Evolutionary conservation across 495 filamentous ascomycete genomes (phyloP).

Genomic region (Hyaloscypha bicolor): DNA sequence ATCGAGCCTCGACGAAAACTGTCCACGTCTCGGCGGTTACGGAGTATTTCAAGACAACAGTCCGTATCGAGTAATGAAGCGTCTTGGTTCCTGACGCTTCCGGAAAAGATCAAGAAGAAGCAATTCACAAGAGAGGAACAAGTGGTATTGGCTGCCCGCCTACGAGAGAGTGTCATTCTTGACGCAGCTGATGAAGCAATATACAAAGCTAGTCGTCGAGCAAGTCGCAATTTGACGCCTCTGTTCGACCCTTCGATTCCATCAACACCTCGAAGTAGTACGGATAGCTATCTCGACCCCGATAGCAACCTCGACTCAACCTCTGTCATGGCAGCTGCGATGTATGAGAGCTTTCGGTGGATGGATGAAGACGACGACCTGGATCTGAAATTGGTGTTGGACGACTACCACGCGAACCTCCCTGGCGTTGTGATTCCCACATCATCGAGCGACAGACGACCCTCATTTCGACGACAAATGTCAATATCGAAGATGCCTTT

Average conservation of each 20-base stretch:
- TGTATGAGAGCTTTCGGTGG: constrained; percentile 77
- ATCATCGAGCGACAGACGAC: constrained; percentile 43
- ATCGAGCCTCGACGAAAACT: constrained; percentile 31
- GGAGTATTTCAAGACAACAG: constrained; percentile 27
- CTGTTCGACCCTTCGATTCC: constrained; percentile 31
- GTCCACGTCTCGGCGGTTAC: constrained; percentile 25
- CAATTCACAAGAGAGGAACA: constrained; percentile 78
- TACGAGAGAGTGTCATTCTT: constrained; percentile 59
- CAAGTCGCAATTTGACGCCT: constrained; percentile 39
- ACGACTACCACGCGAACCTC: constrained; percentile 55
- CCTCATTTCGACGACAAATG: constrained; percentile 54
- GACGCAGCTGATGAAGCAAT: constrained; percentile 73
- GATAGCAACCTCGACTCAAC: constrained; percentile 25
- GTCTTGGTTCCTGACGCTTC: constrained; percentile 69
- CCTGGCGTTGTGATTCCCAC: constrained; percentile 39
- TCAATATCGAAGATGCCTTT: constrained; percentile 59
- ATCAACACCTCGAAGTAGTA: constrained; percentile 15
- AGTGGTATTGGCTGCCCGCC: constrained; percentile 56
- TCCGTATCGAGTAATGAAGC: constrained; percentile 51
- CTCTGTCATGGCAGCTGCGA: constrained; percentile 26
- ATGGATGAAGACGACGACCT: constrained; percentile 77
- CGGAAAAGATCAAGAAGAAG: constrained; percentile 69
- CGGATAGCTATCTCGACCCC: constrained; percentile 13
- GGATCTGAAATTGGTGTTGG: constrained; percentile 64
- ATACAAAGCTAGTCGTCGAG: constrained; percentile 49